phyloP scores from a whole-genome alignment of 306 rosid genomes.

The Malus asiatica region DNA sequence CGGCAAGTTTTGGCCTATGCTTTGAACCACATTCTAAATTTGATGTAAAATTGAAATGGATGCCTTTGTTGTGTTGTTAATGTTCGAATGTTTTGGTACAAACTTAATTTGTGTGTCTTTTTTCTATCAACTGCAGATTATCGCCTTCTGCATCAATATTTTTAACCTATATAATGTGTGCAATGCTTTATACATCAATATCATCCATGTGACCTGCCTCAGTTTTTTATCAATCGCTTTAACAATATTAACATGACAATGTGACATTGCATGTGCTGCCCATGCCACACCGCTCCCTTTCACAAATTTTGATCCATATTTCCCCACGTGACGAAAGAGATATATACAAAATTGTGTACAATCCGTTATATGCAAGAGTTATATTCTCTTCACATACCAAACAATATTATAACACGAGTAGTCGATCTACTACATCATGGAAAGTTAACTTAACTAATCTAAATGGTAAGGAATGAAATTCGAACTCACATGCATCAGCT shows the following conservation, averaged over 20 bases:
- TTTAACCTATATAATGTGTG: slow-evolving; percentile 13
- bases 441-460: too few species aligned
- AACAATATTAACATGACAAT: neutral
- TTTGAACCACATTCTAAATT: slow-evolving; percentile 14
- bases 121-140: slow-evolving; percentile 32
- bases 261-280: neutral
- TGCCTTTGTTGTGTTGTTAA: slow-evolving; percentile 36
- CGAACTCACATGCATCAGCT: too few species aligned
- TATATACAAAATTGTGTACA: too few species aligned
- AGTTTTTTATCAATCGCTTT: neutral
- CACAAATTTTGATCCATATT: neutral
- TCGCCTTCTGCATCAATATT: slow-evolving; percentile 23
- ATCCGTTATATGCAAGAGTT: too few species aligned
- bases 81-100: slow-evolving; percentile 35
- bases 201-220: slow-evolving; percentile 17
- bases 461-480: too few species aligned
- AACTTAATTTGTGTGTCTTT: slow-evolving; percentile 19
- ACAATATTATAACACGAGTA: too few species aligned
- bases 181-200: neutral
- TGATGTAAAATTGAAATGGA: slow-evolving; percentile 10
- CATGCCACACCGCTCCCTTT: neutral
- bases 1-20: slow-evolving; percentile 31
- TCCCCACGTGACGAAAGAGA: too few species aligned
- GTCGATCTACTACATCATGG: too few species aligned
- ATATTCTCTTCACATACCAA: too few species aligned